Conservation (phyloP, 2,329 filamentous ascomycete species). For the Cercospora zeina region DNA sequence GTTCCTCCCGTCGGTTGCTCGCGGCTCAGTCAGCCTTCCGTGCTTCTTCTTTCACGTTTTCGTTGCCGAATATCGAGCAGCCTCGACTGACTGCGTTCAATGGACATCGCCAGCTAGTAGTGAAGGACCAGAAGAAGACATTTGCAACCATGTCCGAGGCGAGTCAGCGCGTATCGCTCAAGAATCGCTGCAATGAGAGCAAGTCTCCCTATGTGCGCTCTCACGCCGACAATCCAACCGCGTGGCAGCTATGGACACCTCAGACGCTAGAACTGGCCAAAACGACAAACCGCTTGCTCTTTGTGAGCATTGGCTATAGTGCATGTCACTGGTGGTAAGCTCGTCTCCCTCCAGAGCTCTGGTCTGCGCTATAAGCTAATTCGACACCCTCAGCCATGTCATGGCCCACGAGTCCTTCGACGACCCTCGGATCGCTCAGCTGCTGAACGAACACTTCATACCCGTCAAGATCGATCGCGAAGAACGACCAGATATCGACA, state of each 20-base stretch:
- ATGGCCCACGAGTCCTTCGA: slow-evolving; percentile 92
- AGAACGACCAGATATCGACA: slow-evolving; percentile 88
- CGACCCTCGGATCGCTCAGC: slow-evolving; percentile 72
- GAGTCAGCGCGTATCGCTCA: slow-evolving; percentile 33
- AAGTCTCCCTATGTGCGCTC: slow-evolving; percentile 69
- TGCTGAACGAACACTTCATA: slow-evolving; percentile 85
- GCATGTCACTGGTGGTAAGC: slow-evolving; percentile 74
- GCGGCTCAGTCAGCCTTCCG: slow-evolving; percentile 11
- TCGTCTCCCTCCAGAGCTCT: neutral
- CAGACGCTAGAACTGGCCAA: slow-evolving; percentile 75
- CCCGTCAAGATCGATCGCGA: slow-evolving; percentile 92
- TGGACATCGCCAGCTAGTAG: slow-evolving; percentile 9
- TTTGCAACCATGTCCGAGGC: slow-evolving; percentile 21
- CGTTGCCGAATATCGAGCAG: slow-evolving; percentile 4
- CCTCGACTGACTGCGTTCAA: slow-evolving; percentile 5
- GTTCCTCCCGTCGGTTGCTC: slow-evolving; percentile 12
- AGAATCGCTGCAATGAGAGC: slow-evolving; percentile 61
- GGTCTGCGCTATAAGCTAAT: slow-evolving; percentile 37
- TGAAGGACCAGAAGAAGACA: neutral
- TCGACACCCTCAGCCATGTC: slow-evolving; percentile 58
- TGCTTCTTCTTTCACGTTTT: neutral
- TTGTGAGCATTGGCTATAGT: slow-evolving; percentile 90
- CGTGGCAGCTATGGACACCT: slow-evolving; percentile 86
- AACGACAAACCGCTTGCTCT: slow-evolving; percentile 82
- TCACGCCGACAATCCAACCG: slow-evolving; percentile 78